Percentiles rank a stretch among this genome's conserved stretches.
phyloP scores from a whole-genome alignment of 2,329 filamentous ascomycete genomes.

The Alternaria triticimaculans region DNA sequence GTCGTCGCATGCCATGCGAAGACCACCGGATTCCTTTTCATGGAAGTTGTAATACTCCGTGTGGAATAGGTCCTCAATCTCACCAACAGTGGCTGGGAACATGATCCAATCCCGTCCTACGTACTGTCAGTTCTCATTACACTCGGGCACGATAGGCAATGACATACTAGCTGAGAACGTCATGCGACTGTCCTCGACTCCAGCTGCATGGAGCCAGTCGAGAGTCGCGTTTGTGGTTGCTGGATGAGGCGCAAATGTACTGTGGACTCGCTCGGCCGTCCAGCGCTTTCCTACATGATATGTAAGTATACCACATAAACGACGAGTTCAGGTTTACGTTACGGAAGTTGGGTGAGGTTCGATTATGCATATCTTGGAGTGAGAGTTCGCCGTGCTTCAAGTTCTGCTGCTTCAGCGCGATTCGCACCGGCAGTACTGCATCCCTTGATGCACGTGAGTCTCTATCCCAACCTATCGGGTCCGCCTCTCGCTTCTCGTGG shows the following conservation, averaged over 20 bases:
- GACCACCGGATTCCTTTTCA: slow-evolving; percentile 18
- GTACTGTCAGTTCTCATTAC: background rate
- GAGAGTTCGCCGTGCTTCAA: slow-evolving; percentile 20
- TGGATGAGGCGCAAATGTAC: slow-evolving; percentile 24
- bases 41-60: slow-evolving; percentile 25
- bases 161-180: slow-evolving; percentile 19
- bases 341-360: slow-evolving; percentile 25
- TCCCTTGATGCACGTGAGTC: slow-evolving; percentile 18
- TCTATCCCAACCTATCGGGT: slow-evolving; percentile 19
- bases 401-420: slow-evolving; percentile 21
- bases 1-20: slow-evolving; percentile 22
- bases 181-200: slow-evolving; percentile 17
- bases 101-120: slow-evolving; percentile 20
- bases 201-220: slow-evolving; percentile 22
- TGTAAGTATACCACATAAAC: background rate
- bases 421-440: slow-evolving; percentile 17
- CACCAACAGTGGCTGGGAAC: slow-evolving; percentile 15
- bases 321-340: background rate
- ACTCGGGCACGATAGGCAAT: background rate
- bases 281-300: slow-evolving; percentile 17
- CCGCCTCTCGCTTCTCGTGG: slow-evolving; percentile 21
- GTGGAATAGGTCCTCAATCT: slow-evolving; percentile 18
- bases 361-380: slow-evolving; percentile 24
- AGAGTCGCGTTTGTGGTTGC: slow-evolving; percentile 17
- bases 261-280: slow-evolving; percentile 20